phyloP scores from a whole-genome alignment of 805 yeast genomes.

The Limtongozyma cylindracea region DNA sequence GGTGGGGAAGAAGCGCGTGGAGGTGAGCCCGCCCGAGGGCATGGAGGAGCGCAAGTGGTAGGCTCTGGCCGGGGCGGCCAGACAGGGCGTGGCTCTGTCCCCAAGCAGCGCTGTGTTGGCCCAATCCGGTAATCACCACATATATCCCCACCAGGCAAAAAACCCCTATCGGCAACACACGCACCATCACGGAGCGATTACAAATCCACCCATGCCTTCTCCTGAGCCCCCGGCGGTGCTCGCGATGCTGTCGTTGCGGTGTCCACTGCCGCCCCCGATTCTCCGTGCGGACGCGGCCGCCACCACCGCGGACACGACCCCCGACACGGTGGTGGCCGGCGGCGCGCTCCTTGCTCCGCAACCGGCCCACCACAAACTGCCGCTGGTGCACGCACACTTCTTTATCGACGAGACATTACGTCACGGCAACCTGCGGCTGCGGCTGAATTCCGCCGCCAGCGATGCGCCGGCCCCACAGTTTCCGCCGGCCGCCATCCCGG shows the following conservation, averaged over 20 bases:
- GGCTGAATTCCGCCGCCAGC: too few relatives aligned
- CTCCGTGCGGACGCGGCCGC: slow-evolving; percentile 4
- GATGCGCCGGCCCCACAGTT: not conserved
- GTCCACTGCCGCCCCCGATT: slow-evolving; percentile 59
- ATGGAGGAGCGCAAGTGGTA: slow-evolving; percentile 34
- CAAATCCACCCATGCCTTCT: too few relatives aligned
- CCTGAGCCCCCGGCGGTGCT: slow-evolving; percentile 31
- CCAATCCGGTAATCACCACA: too few relatives aligned
- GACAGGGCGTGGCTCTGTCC: too few relatives aligned
- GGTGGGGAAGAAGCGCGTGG: slow-evolving; percentile 39
- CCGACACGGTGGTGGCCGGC: not conserved
- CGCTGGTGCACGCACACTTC: slow-evolving; percentile 64
- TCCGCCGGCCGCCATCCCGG: slow-evolving; percentile 1
- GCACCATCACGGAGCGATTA: too few relatives aligned
- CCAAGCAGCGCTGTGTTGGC: too few relatives aligned
- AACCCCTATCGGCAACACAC: too few relatives aligned
- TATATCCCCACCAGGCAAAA: too few relatives aligned
- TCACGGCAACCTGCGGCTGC: too few relatives aligned
- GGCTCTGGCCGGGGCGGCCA: too few relatives aligned
- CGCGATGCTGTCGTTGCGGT: slow-evolving; percentile 31
- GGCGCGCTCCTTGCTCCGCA: not conserved
- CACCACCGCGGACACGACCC: not conserved
- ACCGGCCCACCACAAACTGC: slow-evolving; percentile 19
- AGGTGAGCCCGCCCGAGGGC: slow-evolving; percentile 54
- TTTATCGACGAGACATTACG: slow-evolving; percentile 42